Conservation (phyloP, 805 yeast genomes). For the Saccharomycopsis vini region DNA sequence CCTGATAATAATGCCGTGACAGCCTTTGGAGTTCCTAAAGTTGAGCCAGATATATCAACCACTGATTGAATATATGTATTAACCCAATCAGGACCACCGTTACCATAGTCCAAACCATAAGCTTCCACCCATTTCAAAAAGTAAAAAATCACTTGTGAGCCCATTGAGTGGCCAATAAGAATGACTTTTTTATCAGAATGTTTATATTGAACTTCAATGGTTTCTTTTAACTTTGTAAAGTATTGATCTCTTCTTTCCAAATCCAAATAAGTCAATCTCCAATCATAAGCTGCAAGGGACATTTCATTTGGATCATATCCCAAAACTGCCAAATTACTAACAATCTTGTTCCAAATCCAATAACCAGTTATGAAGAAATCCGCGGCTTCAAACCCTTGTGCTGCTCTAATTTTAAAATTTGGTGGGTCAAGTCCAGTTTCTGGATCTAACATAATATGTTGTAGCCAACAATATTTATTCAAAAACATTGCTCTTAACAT, state of each 20-base stretch:
- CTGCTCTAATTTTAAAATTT: constrained; percentile 70
- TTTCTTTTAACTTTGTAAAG: constrained; percentile 65
- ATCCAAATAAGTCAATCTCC: constrained; percentile 89
- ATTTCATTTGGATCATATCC: constrained; percentile 90
- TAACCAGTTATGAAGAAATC: constrained; percentile 96
- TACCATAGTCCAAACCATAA: constrained; percentile 66
- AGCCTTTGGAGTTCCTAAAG: constrained; percentile 90
- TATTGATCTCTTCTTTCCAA: constrained; percentile 81
- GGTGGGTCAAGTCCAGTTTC: constrained; percentile 92
- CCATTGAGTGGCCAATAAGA: constrained; percentile 94
- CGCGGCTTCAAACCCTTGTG: constrained; percentile 94
- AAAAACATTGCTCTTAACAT: constrained; percentile 89
- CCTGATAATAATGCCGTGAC: constrained; percentile 90
- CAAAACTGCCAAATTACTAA: constrained; percentile 89
- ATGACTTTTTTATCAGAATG: constrained; percentile 57
- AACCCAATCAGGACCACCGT: constrained; percentile 89
- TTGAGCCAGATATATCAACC: constrained; percentile 84
- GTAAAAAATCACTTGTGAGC: constrained; percentile 79
- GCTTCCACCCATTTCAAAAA: constrained; percentile 98
- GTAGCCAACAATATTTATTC: constrained; percentile 90
- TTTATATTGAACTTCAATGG: constrained; percentile 53
- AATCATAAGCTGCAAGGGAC: constrained; percentile 89
- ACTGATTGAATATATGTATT: constrained; percentile 72
- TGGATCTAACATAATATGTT: constrained; percentile 81
- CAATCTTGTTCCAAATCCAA: constrained; percentile 96